Evolutionary conservation across 2,329 filamentous ascomycete species (phyloP), one percentile per base, ranked within the genome.

Genomic region (Pseudocercospora pini-densiflorae): DNA sequence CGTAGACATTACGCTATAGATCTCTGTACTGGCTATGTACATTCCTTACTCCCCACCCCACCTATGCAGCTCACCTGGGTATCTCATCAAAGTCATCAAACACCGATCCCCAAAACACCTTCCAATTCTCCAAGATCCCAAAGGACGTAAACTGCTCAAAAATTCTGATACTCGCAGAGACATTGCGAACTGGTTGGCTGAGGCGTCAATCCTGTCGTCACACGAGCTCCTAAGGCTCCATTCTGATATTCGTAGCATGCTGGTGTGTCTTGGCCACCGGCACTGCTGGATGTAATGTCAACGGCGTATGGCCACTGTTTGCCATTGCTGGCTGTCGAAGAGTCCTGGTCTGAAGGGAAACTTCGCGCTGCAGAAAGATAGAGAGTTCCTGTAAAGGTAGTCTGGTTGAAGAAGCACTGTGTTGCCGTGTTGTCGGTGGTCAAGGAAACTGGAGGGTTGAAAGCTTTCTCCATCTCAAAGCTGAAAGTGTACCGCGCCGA

Each of bases 401-500:
- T 89, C 31, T 80, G 76, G 62, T 84, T 83, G 78, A 86, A 92
- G 66, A 81, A 85, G 78, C 89, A 92, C 49, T 81, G 83, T 1
- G 85, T 81, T 2, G 81, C 81, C 14, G 79, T 76, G 67, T 82
- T 83, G 57, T 79, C 73, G n/a, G 75, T 70, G 0, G 83, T 81
- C 3, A 87, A 71, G 23, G 79, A 75, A 6, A 77, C 76, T 0
- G 78, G 77, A 3, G 88, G 85, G 1, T 83, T 81, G 16, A 89
- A 84, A 0, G 79, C 80, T 72, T 87, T 88, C 27, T 83, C 77
- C 68, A 85, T 81, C 0, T 77, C 77, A 49, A 88, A 83, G 45
- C 81, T 82, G 77, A 92, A 91, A 8, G 80, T 80, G 65, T 89
- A 86, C 7, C 86, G 83, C 73, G 90, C 87, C 8, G 81, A 81